Base-by-base conservation (phyloP, 2,329 filamentous ascomycete genomes). In the Podosphaera aphanis region DNA sequence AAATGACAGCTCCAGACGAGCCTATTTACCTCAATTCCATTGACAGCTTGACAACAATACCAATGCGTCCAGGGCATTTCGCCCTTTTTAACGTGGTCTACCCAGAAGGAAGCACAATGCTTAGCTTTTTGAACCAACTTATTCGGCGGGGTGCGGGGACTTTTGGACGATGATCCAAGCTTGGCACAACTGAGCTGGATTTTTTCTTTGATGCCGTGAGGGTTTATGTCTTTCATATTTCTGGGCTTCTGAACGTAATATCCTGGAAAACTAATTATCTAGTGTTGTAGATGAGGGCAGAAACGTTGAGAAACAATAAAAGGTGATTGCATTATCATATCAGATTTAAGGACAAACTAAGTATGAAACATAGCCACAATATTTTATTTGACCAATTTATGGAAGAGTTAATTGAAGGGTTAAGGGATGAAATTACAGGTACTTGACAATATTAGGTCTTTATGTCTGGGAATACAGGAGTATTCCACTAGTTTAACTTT, bases 21-120 rank as follows among this genome's bases (percentile, higher is more conserved):
- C 29, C 3, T 13, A 46, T 43, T 44, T 27, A 49, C 50, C 41
- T 49, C 49, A 21, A 36, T 19, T 2, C 51, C 49, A 31, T 44
- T 37, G 3, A 47, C 38, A 11, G 48, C 13, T 5, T 47, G 40
- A 45, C 51, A 52, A 21, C 51, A 52, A 43, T 52, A 48, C 51
- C 51, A 52, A 13, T 52, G 51, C 2, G 48, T 52, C 51, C 51
- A 52, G 2, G 51, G 51, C 35, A 49, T 47, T 31, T 51, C 46
- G 3, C 51, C 51, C 23, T 47, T 49, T 46, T 48, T 49, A 38
- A 50, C 42, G 5, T 52, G 50, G 36, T 48, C 42, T n/a, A 43
- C 44, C 43, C 39, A 51, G 20, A 46, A 47, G 23, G 37, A 37
- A 11, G 37, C 31, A 31, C 46, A 48, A 25, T 47, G 36, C 27